These are phyloP conservation scores for Salix udensis DNA, from an alignment of 345 rosid species.

Conservation along the genomic window DNA sequence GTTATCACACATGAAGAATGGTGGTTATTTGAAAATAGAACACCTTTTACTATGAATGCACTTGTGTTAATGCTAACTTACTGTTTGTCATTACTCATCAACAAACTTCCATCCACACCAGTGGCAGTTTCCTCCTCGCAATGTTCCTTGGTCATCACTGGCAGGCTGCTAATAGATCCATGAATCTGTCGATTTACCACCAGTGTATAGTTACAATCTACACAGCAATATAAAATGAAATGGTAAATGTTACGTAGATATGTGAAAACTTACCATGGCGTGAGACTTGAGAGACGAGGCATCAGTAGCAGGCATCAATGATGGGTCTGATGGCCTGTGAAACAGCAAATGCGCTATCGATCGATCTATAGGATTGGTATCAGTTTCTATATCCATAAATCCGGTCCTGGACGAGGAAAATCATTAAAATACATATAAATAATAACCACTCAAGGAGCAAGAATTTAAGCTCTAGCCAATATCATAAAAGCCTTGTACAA, in stretches of 20 bases:
- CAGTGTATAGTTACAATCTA: background rate
- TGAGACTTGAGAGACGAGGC: slow-evolving; percentile 40
- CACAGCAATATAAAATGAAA: background rate
- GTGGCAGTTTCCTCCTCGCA: too few species aligned
- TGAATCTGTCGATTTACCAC: background rate
- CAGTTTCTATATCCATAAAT: slow-evolving; percentile 75
- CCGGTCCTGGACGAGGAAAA: slow-evolving; percentile 41
- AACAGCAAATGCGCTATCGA: slow-evolving; percentile 86
- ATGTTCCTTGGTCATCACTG: too few species aligned
- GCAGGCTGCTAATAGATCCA: too few species aligned
- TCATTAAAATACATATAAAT: background rate
- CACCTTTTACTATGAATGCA: too few species aligned
- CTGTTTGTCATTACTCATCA: too few species aligned
- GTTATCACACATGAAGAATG: too few species aligned
- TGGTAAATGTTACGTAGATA: too few species aligned
- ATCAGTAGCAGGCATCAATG: slow-evolving; percentile 36
- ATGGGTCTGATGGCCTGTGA: slow-evolving; percentile 74
- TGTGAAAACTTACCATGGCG: slow-evolving; percentile 40
- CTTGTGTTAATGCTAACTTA: too few species aligned
- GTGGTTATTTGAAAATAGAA: too few species aligned
- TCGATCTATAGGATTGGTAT: slow-evolving; percentile 91
- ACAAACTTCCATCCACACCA: too few species aligned
- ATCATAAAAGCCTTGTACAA: too few species aligned
- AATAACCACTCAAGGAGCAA: background rate
- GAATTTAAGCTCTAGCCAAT: too few species aligned